Evolutionary conservation across 2,329 filamentous ascomycete species (phyloP).

Genomic region (Graphium sp.): DNA sequence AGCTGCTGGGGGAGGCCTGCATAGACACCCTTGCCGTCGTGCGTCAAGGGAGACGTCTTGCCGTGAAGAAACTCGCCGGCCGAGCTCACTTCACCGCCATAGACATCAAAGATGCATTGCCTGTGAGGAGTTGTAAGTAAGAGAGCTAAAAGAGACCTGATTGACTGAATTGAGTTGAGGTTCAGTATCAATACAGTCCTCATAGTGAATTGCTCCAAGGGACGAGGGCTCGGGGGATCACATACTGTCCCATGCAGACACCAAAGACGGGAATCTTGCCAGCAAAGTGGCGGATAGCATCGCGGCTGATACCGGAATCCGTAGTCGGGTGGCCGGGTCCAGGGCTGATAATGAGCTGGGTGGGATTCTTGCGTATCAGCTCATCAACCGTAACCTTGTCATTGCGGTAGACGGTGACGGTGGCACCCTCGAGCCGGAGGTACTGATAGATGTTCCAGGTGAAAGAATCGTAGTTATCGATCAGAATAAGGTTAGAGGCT

Average conservation of each 20-base stretch:
- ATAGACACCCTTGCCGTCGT: slow-evolving; percentile 89
- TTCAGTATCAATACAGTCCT: too few species aligned
- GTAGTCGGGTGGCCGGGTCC: slow-evolving; percentile 84
- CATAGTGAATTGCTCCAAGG: not conserved
- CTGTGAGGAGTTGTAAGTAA: slow-evolving; percentile 18
- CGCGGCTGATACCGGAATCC: slow-evolving; percentile 86
- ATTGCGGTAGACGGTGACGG: slow-evolving; percentile 78
- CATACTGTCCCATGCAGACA: slow-evolving; percentile 95
- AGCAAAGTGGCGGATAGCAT: slow-evolving; percentile 77
- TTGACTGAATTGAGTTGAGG: not conserved
- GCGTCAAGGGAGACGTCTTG: slow-evolving; percentile 81
- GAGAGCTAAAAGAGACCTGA: not conserved
- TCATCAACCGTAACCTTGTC: slow-evolving; percentile 80
- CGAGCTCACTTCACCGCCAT: slow-evolving; percentile 78
- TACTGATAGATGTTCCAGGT: slow-evolving; percentile 99
- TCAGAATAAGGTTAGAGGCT: slow-evolving; percentile 81
- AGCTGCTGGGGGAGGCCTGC: slow-evolving; percentile 62
- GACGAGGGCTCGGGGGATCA: slow-evolving; percentile 8
- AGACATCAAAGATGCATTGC: slow-evolving; percentile 91
- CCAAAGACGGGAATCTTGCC: slow-evolving; percentile 92
- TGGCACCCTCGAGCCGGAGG: slow-evolving; percentile 85
- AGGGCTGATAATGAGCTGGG: slow-evolving; percentile 86
- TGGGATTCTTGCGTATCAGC: slow-evolving; percentile 68
- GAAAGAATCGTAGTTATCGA: slow-evolving; percentile 99
- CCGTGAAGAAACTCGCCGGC: slow-evolving; percentile 95